Percentiles rank a stretch among this genome's conserved stretches.
phyloP scores from a whole-genome alignment of 345 rosid species.

The Aethionema arabicum region DNA sequence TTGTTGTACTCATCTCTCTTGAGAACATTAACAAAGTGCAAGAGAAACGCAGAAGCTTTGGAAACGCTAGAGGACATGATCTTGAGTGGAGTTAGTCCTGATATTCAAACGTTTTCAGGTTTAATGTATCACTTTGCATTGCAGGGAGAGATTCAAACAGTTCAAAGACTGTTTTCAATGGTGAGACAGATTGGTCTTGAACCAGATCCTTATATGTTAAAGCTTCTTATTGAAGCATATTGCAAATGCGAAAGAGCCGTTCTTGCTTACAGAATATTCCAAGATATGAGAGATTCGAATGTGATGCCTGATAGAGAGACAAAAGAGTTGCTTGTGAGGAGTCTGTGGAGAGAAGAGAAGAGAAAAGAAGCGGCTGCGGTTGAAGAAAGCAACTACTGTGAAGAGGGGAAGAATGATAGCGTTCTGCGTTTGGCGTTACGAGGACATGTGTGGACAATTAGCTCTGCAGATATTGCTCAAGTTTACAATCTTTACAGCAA shows the following conservation, averaged over 20 bases:
- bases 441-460: constrained; percentile 80
- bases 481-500: constrained; percentile 59
- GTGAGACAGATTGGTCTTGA: constrained; percentile 69
- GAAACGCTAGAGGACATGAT: constrained; percentile 77
- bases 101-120: constrained; percentile 85
- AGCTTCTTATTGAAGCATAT: constrained; percentile 72
- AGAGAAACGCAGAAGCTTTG: constrained; percentile 60
- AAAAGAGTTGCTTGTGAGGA: constrained; percentile 74
- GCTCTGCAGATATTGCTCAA: constrained; percentile 58
- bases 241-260: constrained; percentile 77
- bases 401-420: constrained; percentile 14
- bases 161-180: constrained; percentile 64
- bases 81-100: constrained; percentile 52
- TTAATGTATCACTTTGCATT: constrained; percentile 74
- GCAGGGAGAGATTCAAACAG: constrained; percentile 71
- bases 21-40: constrained; percentile 76
- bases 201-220: constrained; percentile 73
- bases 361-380: constrained; percentile 80
- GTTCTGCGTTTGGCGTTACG: constrained; percentile 52
- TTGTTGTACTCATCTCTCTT: constrained; percentile 74
- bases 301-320: constrained; percentile 63
- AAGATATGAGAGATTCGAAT: constrained; percentile 65
- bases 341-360: constrained; percentile 93
- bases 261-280: constrained; percentile 74
- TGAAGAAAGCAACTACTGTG: constrained; percentile 54